Conservation (phyloP, 129 eudicot species). For the sunflower (Helianthus annuus) region DNA sequence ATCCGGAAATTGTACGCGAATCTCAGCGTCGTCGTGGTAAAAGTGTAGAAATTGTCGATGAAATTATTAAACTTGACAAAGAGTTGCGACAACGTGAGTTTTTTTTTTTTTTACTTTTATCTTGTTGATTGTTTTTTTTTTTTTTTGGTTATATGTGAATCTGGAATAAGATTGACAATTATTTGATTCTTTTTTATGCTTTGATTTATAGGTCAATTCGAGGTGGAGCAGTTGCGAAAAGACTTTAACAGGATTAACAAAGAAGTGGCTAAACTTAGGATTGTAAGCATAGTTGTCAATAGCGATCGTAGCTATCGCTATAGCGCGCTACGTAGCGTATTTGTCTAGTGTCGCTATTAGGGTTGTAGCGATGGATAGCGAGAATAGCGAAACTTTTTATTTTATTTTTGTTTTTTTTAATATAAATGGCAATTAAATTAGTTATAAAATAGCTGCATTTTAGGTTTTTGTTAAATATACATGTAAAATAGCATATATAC, state of each 20-base stretch:
- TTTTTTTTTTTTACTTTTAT: neutral
- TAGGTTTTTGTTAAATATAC: no score
- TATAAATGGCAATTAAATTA: no score
- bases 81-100: constrained; percentile 66
- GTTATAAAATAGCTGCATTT: no score
- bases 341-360: no score
- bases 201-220: constrained; percentile 62
- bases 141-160: neutral
- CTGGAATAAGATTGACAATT: constrained; percentile 1
- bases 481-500: no score
- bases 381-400: no score
- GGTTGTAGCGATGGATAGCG: no score
- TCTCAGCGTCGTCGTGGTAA: constrained; percentile 80
- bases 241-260: constrained; percentile 74
- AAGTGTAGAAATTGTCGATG: constrained; percentile 67
- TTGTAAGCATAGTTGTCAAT: constrained; percentile 31
- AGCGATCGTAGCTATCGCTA: no score
- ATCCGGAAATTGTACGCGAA: constrained; percentile 83
- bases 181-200: neutral
- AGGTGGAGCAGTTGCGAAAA: constrained; percentile 69
- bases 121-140: constrained; percentile 4
- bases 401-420: no score
- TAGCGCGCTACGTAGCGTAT: no score
- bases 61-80: constrained; percentile 72
- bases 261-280: constrained; percentile 68